Evolutionary conservation across 116 monocot species (phyloP), one percentile per base, ranked within the genome.

Genomic region (Trichopus zeylanicus): DNA sequence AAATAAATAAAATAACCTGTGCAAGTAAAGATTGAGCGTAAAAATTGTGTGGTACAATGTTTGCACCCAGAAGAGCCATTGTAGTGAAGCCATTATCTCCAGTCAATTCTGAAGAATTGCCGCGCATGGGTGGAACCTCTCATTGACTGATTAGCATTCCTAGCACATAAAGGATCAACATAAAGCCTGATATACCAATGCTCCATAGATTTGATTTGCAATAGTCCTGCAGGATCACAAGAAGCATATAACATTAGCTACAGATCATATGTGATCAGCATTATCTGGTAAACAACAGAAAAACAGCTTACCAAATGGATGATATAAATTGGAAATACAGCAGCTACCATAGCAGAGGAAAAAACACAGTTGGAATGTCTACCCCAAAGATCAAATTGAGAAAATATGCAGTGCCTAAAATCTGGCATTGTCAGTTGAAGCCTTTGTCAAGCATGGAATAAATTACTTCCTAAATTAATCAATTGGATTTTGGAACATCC

Each of bases 151-250:
- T 42, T 13, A 42, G 42, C 12, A 15, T 42, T 42, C 12, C 12
- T 16, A 42, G n/a, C 13, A 42, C 42, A 42, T 42, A 42, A 42
- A 42, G 0, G 42, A 42, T 3, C 42, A 42, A 42, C n/a, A n/a
- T 42, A n/a, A 42, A 42, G 42, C 42, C 42, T 42, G 42, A 42
- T 42, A 42, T 42, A n/a, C 42, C n/a, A n/a, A 42, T 42, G 12
- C 42, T 13, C n/a, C 18, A 3, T 13, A 15, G 18, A 13, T 12
- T 42, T 42, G n/a, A 16, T 42, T 42, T 42, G 42, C 12, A 16
- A n/a, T 13, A 3, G 8, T 42, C 18, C 42, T 13, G 12, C 7
- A 2, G n/a, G 42, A 42, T 42, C 13, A n/a, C n/a, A n/a, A n/a
- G n/a, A n/a, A n/a, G n/a, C 42, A 42, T 12, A 42, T 42, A n/a